Conservation (phyloP, 1,284 basidiomycete genomes). For the Chiua sp. region DNA sequence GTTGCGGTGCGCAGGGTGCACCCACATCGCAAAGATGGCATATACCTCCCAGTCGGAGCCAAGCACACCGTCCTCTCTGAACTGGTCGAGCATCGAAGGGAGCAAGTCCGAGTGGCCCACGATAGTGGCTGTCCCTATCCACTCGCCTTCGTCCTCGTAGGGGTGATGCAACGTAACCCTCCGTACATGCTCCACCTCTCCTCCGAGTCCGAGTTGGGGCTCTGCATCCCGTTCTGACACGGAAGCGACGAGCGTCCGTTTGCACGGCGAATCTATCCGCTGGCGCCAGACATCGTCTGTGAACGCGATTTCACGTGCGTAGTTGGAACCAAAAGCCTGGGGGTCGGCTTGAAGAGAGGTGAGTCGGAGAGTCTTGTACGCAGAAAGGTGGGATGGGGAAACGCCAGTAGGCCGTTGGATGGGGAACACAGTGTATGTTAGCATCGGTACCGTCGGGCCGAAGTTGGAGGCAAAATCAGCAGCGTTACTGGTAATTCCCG, state of each 20-base stretch:
- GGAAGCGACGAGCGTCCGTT: constrained; percentile 36
- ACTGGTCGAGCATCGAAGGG: constrained; percentile 12
- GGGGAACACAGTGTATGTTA: constrained; percentile 21
- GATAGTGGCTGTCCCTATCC: constrained; percentile 40
- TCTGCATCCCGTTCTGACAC: not conserved
- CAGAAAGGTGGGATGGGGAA: constrained; percentile 22
- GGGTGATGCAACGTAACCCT: not conserved
- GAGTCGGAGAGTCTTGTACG: constrained; percentile 40
- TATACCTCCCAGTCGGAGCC: constrained; percentile 29
- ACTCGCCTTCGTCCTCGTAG: constrained; percentile 14
- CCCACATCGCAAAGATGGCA: constrained; percentile 42
- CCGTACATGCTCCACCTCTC: not conserved
- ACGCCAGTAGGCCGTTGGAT: constrained; percentile 12
- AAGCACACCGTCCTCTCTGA: constrained; percentile 15
- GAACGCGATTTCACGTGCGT: constrained; percentile 37
- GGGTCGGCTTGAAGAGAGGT: constrained; percentile 41
- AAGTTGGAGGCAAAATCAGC: too few species aligned
- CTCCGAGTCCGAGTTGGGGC: too few species aligned
- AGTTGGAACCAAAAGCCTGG: constrained; percentile 41
- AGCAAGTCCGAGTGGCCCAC: constrained; percentile 31
- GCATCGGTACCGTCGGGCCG: constrained; percentile 2
- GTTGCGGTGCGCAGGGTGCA: constrained; percentile 40
- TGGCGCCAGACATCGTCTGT: constrained; percentile 39
- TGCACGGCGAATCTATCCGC: constrained; percentile 33
- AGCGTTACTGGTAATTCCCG: too few species aligned